phyloP scores from a whole-genome alignment of 1,139 yeast genomes.

The Protomyces pachydermus region DNA sequence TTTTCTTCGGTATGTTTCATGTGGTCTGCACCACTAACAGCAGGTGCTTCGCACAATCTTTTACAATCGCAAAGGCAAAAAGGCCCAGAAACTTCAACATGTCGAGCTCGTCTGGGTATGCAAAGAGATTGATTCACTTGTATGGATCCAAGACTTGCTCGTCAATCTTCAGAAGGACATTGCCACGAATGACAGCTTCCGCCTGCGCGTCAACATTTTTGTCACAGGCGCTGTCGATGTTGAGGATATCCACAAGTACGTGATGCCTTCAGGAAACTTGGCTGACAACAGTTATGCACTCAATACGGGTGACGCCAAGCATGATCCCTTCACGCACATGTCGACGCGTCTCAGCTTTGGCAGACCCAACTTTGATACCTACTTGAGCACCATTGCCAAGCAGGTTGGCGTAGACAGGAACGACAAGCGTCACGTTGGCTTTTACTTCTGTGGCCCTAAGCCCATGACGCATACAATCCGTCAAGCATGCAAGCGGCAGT shows the following conservation, averaged over 20 bases:
- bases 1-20: background rate
- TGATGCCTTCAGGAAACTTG: background rate
- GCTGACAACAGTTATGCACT: background rate
- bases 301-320: background rate
- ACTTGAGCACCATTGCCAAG: background rate
- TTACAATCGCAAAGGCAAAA: background rate
- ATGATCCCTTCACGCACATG: slow-evolving; percentile 2
- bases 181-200: background rate
- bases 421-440: background rate
- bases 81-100: background rate
- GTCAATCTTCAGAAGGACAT: background rate
- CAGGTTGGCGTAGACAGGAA: background rate
- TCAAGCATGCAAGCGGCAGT: background rate
- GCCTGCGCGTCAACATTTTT: background rate
- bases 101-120: slow-evolving; percentile 13
- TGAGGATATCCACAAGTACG: background rate
- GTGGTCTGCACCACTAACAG: background rate
- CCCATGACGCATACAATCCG: background rate
- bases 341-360: background rate
- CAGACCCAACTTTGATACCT: background rate
- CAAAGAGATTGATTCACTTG: background rate
- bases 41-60: background rate
- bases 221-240: background rate
- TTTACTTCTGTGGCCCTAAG: slow-evolving; percentile 9
- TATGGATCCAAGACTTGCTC: slow-evolving; percentile 4